A percentile compares a stretch with the other conserved stretches of the same genome.
These are phyloP conservation scores for Vigna nakashimae DNA, from an alignment of 306 rosid genomes.

Conservation along the genomic window DNA sequence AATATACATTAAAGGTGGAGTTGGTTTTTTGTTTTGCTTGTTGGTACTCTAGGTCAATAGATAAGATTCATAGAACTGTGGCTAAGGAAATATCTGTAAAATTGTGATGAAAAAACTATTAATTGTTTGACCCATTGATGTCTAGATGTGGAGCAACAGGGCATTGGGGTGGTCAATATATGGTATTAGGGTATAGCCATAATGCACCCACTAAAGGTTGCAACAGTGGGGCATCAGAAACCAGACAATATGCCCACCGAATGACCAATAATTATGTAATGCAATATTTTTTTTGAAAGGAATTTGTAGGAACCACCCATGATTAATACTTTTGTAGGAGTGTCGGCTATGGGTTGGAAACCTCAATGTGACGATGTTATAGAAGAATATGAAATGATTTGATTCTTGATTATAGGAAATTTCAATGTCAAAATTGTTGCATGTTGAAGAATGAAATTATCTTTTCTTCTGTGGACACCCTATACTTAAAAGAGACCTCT, in stretches of 20 bases:
- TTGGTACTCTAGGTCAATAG: too few relatives aligned
- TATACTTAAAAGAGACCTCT: background rate
- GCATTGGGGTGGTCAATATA: slow-evolving; percentile 21
- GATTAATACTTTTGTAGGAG: slow-evolving; percentile 24
- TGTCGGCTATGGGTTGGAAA: slow-evolving; percentile 34
- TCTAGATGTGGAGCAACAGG: slow-evolving; percentile 31
- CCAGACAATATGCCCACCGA: slow-evolving; percentile 38
- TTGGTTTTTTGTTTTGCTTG: too few relatives aligned
- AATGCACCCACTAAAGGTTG: slow-evolving; percentile 19
- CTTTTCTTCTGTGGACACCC: slow-evolving; percentile 19
- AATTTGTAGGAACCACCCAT: slow-evolving; percentile 14
- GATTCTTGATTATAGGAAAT: slow-evolving; percentile 7
- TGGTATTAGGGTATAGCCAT: background rate
- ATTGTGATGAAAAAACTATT: background rate
- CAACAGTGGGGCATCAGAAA: slow-evolving; percentile 28
- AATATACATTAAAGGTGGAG: background rate
- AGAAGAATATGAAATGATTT: slow-evolving; percentile 5
- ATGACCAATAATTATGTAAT: slow-evolving; percentile 39
- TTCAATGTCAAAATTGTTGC: slow-evolving; percentile 18
- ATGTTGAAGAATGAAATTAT: background rate
- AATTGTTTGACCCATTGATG: slow-evolving; percentile 37
- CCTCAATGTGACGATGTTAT: slow-evolving; percentile 29
- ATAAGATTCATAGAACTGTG: background rate
- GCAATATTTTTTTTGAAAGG: background rate
- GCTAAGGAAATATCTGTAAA: too few relatives aligned